Base-by-base conservation (phyloP, 306 rosid genomes). In the Morella rubra region DNA sequence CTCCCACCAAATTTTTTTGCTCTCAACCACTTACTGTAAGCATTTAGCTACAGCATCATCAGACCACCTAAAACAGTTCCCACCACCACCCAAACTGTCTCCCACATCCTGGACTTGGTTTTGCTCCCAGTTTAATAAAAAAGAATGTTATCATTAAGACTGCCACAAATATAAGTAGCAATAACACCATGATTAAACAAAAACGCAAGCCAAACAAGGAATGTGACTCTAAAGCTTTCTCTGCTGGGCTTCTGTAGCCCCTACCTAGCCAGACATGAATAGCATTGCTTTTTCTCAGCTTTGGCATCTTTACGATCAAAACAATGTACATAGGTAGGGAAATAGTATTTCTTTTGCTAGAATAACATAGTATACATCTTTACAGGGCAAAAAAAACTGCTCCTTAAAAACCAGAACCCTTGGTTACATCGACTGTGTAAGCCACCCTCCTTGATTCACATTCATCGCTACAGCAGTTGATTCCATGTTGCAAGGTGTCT, bases 341-440 rank as follows among this genome's bases (percentile, higher is more conserved):
- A 59, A 64, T 44, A 61, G 46, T 68, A 61, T 53, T 60, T 56
- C 7, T 13, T 45, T 22, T 44, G 80, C 89, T 86, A 86, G 79
- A 78, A 89, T 69, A 85, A 81, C 78, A 83, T 68, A 79, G 77
- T 85, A 85, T 87, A 86, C 88, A 83, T 84, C 87, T 83, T 88
- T 70, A 81, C 79, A 78, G 69, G 86, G 85, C 80, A 82, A 78
- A 81, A 81, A 27, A 83, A 79, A 32, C 83, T 80, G 85, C 88
- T 76, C 76, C 68, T 82, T 78, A 62, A n/a, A 47, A 82, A 84
- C 84, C 88, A 81, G 77, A 83, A 79, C 81, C 83, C 86, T 80
- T 67, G 70, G 73, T 73, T 82, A 81, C 79, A 81, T 80, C 51
- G 87, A 86, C 87, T 86, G 81, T 50, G 79, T 56, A 73, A 77